A percentile compares a stretch with the other conserved stretches of the same genome.
phyloP scores from a whole-genome alignment of 306 rosid species.

The Geum urbanum region DNA sequence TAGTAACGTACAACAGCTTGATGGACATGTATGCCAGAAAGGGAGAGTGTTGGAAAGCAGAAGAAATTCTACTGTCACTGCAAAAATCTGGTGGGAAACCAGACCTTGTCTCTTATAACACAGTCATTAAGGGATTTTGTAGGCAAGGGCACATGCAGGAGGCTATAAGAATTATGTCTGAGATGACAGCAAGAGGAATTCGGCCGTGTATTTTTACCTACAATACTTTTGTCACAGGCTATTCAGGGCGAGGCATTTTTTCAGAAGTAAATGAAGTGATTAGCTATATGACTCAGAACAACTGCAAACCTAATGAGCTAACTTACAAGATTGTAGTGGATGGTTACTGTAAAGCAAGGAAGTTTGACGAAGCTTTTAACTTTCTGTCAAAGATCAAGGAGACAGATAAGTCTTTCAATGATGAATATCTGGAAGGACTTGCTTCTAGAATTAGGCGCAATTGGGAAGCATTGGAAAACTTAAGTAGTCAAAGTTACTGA shows the following conservation, averaged over 20 bases:
- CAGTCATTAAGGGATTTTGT: slow-evolving; percentile 88
- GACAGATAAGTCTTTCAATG: slow-evolving; percentile 52
- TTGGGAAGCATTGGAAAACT: slow-evolving; percentile 24
- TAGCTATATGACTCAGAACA: slow-evolving; percentile 68
- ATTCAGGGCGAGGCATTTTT: slow-evolving; percentile 61
- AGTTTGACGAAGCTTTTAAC: slow-evolving; percentile 64
- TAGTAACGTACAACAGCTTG: slow-evolving; percentile 74
- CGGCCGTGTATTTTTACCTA: slow-evolving; percentile 79
- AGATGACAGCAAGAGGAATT: slow-evolving; percentile 72
- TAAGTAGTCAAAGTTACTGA: slow-evolving; percentile 7
- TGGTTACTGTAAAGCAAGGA: slow-evolving; percentile 68
- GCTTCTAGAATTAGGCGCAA: slow-evolving; percentile 52
- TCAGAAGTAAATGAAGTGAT: slow-evolving; percentile 78
- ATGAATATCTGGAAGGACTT: slow-evolving; percentile 51
- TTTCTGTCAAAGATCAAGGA: slow-evolving; percentile 62
- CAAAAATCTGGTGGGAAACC: slow-evolving; percentile 61
- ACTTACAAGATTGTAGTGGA: slow-evolving; percentile 83
- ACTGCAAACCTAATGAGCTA: slow-evolving; percentile 78
- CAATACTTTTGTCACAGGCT: slow-evolving; percentile 83
- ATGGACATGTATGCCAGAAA: slow-evolving; percentile 80
- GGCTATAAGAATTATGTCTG: slow-evolving; percentile 69
- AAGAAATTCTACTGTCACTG: slow-evolving; percentile 70
- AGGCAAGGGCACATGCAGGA: slow-evolving; percentile 83
- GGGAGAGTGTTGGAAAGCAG: slow-evolving; percentile 89
- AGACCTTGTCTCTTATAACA: slow-evolving; percentile 78